Conservation (phyloP, 129 eudicot genomes). For the Flaveria bidentis region DNA sequence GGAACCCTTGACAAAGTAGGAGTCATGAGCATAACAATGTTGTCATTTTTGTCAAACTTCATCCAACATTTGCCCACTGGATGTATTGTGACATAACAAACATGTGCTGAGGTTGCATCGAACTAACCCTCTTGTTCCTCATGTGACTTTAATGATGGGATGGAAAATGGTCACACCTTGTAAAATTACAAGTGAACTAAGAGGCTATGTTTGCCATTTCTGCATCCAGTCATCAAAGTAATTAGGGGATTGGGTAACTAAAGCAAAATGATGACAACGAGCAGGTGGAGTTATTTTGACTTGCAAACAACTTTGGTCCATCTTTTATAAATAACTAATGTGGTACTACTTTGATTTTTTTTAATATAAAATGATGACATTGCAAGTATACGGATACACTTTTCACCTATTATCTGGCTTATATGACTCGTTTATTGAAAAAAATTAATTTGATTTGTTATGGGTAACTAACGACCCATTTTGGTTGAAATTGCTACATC, state of each 20-base stretch:
- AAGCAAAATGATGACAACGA: background rate
- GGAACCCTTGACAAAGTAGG: constrained; percentile 30
- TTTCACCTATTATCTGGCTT: background rate
- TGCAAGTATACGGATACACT: background rate
- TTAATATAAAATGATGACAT: background rate
- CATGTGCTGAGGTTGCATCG: background rate
- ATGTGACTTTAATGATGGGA: background rate
- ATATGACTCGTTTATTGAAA: background rate
- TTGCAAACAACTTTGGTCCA: background rate
- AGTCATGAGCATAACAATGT: background rate
- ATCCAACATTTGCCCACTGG: background rate
- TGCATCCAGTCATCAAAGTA: background rate
- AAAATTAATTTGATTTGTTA: background rate
- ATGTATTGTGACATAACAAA: background rate
- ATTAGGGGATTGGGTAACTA: no score
- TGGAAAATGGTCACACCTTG: background rate
- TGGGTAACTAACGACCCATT: no score
- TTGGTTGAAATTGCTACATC: no score
- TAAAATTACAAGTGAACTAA: background rate
- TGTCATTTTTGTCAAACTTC: background rate
- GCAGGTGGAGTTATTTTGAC: background rate
- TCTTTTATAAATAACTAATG: background rate
- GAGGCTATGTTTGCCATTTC: constrained; percentile 6
- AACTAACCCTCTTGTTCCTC: background rate
- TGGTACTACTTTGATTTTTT: background rate